Conservation (phyloP, 441 rosid genomes). For the Gossypium lobatum region DNA sequence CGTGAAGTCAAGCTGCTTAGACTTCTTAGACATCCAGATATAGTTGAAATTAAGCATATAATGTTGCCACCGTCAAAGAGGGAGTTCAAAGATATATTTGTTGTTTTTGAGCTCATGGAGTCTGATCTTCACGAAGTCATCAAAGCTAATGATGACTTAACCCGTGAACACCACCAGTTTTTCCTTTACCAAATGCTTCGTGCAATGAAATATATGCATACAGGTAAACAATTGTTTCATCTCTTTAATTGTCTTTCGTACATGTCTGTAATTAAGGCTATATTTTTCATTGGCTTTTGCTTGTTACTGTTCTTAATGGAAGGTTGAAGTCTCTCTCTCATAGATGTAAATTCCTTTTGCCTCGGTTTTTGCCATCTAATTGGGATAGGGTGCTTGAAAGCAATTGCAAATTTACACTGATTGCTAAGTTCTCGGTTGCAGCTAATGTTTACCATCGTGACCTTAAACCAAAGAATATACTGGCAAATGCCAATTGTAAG, state of each 20-base stretch:
- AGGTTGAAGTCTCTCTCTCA: not conserved
- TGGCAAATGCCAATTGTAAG: constrained; percentile 98
- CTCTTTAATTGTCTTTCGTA: not conserved
- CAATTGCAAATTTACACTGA: constrained; percentile 22
- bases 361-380: not conserved
- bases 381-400: not conserved
- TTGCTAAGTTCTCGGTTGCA: constrained; percentile 31
- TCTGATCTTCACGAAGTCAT: constrained; percentile 99
- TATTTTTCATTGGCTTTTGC: not conserved
- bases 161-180: constrained; percentile 89
- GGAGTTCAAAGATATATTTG: constrained; percentile 89
- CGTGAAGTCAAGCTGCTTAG: constrained; percentile 91
- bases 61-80: constrained; percentile 94
- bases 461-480: constrained; percentile 95
- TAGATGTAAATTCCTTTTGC: not conserved
- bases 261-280: not conserved
- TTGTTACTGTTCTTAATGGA: not conserved
- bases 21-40: constrained; percentile 85
- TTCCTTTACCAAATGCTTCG: constrained; percentile 96
- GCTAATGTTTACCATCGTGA: constrained; percentile 98
- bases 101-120: constrained; percentile 98
- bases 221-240: constrained; percentile 32
- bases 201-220: constrained; percentile 81
- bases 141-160: constrained; percentile 95
- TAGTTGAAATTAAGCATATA: constrained; percentile 89